Evolutionary conservation across 495 filamentous ascomycete genomes (phyloP).

Genomic region (Penicillium roqueforti): DNA sequence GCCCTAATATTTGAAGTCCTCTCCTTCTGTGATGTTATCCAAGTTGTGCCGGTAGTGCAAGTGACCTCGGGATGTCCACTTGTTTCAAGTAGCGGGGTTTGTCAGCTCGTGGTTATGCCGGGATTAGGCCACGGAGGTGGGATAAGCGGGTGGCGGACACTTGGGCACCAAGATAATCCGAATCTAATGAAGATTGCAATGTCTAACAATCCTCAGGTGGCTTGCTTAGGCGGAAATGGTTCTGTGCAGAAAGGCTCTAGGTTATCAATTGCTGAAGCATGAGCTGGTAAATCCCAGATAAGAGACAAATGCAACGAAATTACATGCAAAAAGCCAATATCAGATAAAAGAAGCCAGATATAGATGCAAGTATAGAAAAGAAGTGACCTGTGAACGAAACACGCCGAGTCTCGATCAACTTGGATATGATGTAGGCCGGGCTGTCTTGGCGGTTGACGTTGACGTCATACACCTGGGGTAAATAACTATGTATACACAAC

Average conservation of each 20-base stretch:
- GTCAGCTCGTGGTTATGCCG: background rate
- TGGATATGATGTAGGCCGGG: background rate
- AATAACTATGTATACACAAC: too few species aligned
- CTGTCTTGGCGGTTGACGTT: slow-evolving; percentile 6
- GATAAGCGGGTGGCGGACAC: background rate
- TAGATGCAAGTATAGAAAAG: background rate
- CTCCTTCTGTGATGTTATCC: background rate
- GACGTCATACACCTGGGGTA: slow-evolving; percentile 8
- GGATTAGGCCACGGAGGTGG: background rate
- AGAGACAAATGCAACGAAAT: background rate
- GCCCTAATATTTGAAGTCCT: background rate
- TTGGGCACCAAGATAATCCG: too few species aligned
- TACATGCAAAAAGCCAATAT: background rate
- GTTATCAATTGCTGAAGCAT: background rate
- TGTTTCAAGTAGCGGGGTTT: background rate
- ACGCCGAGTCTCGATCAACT: background rate
- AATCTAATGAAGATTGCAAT: background rate
- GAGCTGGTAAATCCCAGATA: background rate
- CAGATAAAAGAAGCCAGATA: background rate
- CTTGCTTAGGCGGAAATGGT: background rate
- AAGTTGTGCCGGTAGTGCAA: background rate
- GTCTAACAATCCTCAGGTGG: background rate
- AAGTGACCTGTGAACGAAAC: background rate
- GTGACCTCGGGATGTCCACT: too few species aligned
- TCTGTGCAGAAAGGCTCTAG: background rate